Evolutionary conservation across 2,329 filamentous ascomycete species (phyloP).

Genomic region (Hortaea werneckii): DNA sequence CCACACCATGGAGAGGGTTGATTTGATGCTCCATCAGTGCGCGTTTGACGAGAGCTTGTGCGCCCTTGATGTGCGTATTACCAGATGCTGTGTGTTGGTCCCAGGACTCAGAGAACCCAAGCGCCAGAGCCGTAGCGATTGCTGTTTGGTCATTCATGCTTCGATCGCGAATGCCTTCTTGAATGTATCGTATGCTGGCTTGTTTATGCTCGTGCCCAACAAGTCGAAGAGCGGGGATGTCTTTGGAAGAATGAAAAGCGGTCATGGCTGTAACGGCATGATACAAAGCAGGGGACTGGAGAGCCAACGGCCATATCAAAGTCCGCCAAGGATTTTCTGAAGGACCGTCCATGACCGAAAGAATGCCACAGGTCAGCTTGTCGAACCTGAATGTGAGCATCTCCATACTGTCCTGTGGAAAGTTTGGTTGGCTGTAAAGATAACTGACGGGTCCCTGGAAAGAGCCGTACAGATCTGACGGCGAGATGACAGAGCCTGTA

Average conservation of each 20-base stretch:
- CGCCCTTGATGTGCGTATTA: constrained; percentile 58
- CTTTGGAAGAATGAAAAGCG: constrained; percentile 55
- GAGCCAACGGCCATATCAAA: constrained; percentile 58
- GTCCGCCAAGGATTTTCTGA: constrained; percentile 64
- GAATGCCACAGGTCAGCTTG: constrained; percentile 56
- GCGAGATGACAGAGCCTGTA: neutral
- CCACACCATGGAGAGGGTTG: constrained; percentile 32
- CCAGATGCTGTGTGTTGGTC: constrained; percentile 59
- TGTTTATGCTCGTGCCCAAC: constrained; percentile 61
- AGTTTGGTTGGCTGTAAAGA: constrained; percentile 21
- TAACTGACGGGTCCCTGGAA: constrained; percentile 11
- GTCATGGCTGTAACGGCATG: constrained; percentile 61
- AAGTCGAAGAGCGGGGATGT: constrained; percentile 47
- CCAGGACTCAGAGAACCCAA: constrained; percentile 63
- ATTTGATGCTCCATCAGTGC: constrained; percentile 42
- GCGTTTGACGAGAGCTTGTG: constrained; percentile 52
- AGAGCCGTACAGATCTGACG: neutral
- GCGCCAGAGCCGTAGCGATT: constrained; percentile 57
- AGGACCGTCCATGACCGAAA: constrained; percentile 60
- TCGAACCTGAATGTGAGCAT: constrained; percentile 55
- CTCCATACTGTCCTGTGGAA: constrained; percentile 39
- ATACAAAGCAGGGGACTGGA: constrained; percentile 53
- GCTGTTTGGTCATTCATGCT: constrained; percentile 56
- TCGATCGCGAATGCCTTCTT: constrained; percentile 43
- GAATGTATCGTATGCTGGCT: constrained; percentile 50